phyloP scores from a whole-genome alignment of 108 stramenopile species.

The Skeletonema marinoi region DNA sequence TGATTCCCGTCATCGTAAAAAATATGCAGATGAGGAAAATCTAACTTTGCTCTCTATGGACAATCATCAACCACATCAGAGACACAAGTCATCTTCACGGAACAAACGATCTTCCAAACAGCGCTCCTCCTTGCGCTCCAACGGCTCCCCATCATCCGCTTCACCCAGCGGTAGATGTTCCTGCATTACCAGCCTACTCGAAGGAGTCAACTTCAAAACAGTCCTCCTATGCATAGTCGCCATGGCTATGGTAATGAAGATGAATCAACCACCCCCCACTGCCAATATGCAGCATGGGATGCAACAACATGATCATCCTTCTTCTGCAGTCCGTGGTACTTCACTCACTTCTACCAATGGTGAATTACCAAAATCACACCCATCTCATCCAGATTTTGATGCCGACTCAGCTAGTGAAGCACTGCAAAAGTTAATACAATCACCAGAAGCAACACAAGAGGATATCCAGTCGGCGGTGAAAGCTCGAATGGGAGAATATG shows the following conservation, averaged over 20 bases:
- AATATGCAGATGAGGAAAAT: conserved; percentile 1
- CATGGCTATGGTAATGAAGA: conserved; percentile 22
- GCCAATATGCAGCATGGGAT: not conserved
- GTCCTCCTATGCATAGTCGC: conserved; percentile 33
- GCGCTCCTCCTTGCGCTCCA: not conserved
- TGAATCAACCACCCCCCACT: not conserved
- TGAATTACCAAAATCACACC: conserved; percentile 4
- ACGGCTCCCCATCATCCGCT: not conserved
- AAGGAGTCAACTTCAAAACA: conserved; percentile 31
- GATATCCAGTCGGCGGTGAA: not conserved
- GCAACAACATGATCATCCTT: conserved; percentile 7
- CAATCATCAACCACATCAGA: not conserved
- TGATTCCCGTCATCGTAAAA: not conserved
- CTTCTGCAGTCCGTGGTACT: not conserved
- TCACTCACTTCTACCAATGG: not conserved
- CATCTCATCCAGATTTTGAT: not conserved
- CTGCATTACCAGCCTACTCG: conserved; percentile 3
- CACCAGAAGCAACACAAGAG: not conserved
- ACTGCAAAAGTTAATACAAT: not conserved
- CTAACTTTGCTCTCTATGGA: not conserved
- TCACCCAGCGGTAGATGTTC: not conserved
- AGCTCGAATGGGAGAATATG: not conserved
- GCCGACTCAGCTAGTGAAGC: not conserved
- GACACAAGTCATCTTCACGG: conserved; percentile 1
- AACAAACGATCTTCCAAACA: not conserved